Conservation (phyloP, 805 yeast species). For the Lipomyces sp. region DNA sequence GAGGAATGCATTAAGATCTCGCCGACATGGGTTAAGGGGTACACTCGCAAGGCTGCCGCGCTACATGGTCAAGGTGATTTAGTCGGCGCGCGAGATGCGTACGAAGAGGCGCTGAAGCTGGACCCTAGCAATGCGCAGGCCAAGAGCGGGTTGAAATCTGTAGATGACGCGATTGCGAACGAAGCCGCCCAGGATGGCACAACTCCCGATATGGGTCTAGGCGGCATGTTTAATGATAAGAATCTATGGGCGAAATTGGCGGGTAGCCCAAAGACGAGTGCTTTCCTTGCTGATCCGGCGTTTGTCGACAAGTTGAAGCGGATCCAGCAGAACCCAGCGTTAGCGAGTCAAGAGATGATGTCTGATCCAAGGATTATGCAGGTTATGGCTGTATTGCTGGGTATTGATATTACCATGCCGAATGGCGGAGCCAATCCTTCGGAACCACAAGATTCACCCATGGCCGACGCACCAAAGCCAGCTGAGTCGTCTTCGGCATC, state of each 20-base stretch:
- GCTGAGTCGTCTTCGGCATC: constrained; percentile 41
- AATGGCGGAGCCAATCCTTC: constrained; percentile 36
- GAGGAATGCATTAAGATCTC: constrained; percentile 78
- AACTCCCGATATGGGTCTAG: constrained; percentile 74
- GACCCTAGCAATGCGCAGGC: constrained; percentile 88
- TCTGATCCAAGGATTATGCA: constrained; percentile 87
- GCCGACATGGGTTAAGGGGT: constrained; percentile 93
- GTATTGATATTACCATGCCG: constrained; percentile 59
- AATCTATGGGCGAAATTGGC: constrained; percentile 73
- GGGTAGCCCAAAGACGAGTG: constrained; percentile 84
- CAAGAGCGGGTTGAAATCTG: constrained; percentile 74
- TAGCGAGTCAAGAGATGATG: constrained; percentile 69
- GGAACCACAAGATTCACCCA: constrained; percentile 40
- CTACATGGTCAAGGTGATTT: constrained; percentile 81
- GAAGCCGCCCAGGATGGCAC: constrained; percentile 52
- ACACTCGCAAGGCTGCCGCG: constrained; percentile 92
- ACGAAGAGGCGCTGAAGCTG: constrained; percentile 76
- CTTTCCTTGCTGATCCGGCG: constrained; percentile 82
- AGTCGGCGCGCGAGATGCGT: constrained; percentile 72
- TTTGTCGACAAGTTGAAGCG: constrained; percentile 68
- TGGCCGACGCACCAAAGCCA: constrained; percentile 41
- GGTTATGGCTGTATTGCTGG: constrained; percentile 81
- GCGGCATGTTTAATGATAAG: constrained; percentile 80
- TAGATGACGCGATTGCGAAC: constrained; percentile 61
- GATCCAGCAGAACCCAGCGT: constrained; percentile 70